Evolutionary conservation across 2,329 filamentous ascomycete species (phyloP).

Genomic region (Reticulascus tulasneorum): DNA sequence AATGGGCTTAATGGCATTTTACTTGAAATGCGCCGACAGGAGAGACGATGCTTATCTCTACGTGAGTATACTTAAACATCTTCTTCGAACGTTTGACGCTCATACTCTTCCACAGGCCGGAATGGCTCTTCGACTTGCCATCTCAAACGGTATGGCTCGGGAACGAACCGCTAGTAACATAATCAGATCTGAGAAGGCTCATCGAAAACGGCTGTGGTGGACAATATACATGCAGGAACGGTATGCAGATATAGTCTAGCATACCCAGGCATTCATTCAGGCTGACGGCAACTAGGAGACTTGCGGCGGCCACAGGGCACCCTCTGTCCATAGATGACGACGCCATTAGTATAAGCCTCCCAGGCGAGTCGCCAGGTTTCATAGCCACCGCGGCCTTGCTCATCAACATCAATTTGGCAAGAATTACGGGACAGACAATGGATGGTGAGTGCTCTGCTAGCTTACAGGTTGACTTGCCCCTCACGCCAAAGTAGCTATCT

Average conservation of each 20-base stretch:
- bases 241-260: neutral
- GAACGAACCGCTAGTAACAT: constrained; percentile 3
- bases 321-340: constrained; percentile 9
- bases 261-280: neutral
- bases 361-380: constrained; percentile 4
- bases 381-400: constrained; percentile 1
- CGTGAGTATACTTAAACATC: constrained; percentile 1
- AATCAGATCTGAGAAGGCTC: constrained; percentile 8
- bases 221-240: constrained; percentile 15
- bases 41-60: constrained; percentile 15
- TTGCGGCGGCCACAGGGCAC: constrained; percentile 10
- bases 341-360: constrained; percentile 6
- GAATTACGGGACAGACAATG: constrained; percentile 7
- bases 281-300: constrained; percentile 3
- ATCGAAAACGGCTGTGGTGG: constrained; percentile 13
- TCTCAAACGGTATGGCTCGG: constrained; percentile 6
- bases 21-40: constrained; percentile 10
- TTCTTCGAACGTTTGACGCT: neutral
- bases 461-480: too few species aligned
- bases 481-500: too few species aligned
- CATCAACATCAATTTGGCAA: constrained; percentile 10
- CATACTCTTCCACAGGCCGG: constrained; percentile 2
- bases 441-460: neutral
- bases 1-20: constrained; percentile 9
- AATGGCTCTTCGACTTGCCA: constrained; percentile 7